A percentile compares a stretch with the other conserved stretches of the same genome.
phyloP scores from a whole-genome alignment of 2,329 filamentous ascomycete species.

The Trichoderma arundinaceum region DNA sequence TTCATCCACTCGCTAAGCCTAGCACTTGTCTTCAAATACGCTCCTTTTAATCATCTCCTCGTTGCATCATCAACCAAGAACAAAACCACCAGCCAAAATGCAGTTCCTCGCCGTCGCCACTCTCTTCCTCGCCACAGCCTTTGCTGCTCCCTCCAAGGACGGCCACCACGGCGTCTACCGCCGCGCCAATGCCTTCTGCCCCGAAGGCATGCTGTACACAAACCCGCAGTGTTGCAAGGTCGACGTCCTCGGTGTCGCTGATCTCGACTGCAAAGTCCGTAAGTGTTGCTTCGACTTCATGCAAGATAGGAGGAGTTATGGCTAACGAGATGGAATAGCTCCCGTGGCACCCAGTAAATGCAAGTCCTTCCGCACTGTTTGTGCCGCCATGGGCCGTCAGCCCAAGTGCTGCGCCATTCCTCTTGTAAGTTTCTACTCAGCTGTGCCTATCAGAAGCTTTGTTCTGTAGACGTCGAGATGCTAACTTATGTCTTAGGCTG shows the following conservation, averaged over 20 bases:
- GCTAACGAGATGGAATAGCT: neutral
- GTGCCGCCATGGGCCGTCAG: neutral
- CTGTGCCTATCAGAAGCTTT: too few species aligned
- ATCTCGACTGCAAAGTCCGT: constrained; percentile 30
- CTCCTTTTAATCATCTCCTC: neutral
- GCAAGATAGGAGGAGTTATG: too few species aligned
- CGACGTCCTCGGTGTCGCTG: constrained; percentile 26
- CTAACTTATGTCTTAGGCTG: constrained; percentile 17
- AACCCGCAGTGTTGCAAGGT: constrained; percentile 29
- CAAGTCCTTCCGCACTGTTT: constrained; percentile 24
- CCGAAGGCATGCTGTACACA: constrained; percentile 15
- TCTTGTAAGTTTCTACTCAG: neutral
- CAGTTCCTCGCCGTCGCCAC: constrained; percentile 31
- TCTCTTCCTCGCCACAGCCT: constrained; percentile 30
- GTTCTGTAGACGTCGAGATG: neutral
- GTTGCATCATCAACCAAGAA: neutral
- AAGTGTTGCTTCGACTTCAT: too few species aligned
- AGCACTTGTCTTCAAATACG: neutral
- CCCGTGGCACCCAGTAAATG: neutral
- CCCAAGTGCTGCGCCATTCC: constrained; percentile 31
- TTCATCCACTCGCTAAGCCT: constrained; percentile 21
- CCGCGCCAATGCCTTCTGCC: constrained; percentile 16
- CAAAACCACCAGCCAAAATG: constrained; percentile 26
- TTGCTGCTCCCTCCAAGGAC: constrained; percentile 23
- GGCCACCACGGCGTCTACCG: neutral